These are phyloP conservation scores for Teunomyces gatunensis DNA, from an alignment of 805 yeast species.

Conservation along the genomic window DNA sequence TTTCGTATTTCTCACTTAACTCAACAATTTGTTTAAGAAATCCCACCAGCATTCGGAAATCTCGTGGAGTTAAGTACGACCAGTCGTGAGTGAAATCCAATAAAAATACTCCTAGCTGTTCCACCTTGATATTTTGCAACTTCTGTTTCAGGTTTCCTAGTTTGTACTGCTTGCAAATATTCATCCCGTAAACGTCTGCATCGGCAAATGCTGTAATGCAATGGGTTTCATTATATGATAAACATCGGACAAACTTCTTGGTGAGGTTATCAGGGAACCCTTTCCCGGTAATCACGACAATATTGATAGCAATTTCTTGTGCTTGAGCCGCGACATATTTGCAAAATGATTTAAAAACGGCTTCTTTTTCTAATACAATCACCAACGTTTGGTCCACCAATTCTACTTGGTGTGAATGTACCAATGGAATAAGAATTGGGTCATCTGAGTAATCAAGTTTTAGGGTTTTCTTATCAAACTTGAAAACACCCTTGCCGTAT, in stretches of 20 bases:
- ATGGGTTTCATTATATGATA: constrained; percentile 24
- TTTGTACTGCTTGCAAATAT: constrained; percentile 43
- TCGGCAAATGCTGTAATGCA: constrained; percentile 54
- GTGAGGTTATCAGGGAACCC: constrained; percentile 67
- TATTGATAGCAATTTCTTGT: background rate
- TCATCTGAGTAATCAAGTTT: constrained; percentile 3
- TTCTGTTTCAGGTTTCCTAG: background rate
- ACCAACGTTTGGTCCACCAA: background rate
- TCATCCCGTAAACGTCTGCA: constrained; percentile 63
- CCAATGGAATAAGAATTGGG: constrained; percentile 29
- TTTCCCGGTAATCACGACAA: constrained; percentile 53
- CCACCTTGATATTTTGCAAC: constrained; percentile 10
- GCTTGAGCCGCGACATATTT: constrained; percentile 11
- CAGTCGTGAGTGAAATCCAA: constrained; percentile 31
- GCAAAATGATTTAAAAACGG: constrained; percentile 35
- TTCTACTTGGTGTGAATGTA: background rate
- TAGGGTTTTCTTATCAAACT: background rate
- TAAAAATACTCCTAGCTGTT: constrained; percentile 42
- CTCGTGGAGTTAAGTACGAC: constrained; percentile 20
- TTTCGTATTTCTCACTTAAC: background rate
- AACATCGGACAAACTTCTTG: constrained; percentile 32
- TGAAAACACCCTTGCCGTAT: constrained; percentile 29
- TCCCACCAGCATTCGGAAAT: constrained; percentile 17
- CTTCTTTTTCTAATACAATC: constrained; percentile 40
- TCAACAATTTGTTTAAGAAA: constrained; percentile 7